Percentiles rank a stretch among this genome's conserved stretches.
Conservation (phyloP, 176 grass and related monocot genomes). For the Phoenix dactylifera region DNA sequence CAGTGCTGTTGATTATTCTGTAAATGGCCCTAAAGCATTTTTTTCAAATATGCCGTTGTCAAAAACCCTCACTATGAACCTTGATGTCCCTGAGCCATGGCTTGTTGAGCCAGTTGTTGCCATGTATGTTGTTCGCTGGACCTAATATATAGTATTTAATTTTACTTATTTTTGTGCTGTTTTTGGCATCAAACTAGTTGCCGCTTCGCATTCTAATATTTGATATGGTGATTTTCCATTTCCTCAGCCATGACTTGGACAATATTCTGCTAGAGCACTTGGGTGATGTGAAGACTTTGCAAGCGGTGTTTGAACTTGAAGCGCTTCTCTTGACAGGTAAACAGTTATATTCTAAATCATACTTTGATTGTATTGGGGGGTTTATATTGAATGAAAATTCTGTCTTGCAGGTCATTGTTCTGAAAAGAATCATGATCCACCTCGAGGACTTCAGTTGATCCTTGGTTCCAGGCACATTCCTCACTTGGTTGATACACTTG, state of each 20-base stretch:
- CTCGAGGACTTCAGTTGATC: constrained; percentile 92
- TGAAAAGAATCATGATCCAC: constrained; percentile 86
- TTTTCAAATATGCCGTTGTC: constrained; percentile 99
- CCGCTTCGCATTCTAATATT: too few species aligned
- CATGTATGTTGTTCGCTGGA: constrained; percentile 49
- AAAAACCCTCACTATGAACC: constrained; percentile 97
- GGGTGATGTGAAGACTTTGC: constrained; percentile 70
- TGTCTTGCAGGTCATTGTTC: constrained; percentile 79
- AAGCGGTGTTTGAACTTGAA: constrained; percentile 98
- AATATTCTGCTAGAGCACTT: constrained; percentile 96
- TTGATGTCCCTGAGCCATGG: constrained; percentile 98
- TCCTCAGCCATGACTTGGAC: constrained; percentile 87
- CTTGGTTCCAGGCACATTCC: constrained; percentile 83
- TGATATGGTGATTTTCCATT: constrained; percentile 20
- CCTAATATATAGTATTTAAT: too few species aligned
- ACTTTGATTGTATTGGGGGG: not conserved
- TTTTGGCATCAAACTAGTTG: too few species aligned
- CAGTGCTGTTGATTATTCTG: constrained; percentile 66
- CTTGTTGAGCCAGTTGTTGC: constrained; percentile 95
- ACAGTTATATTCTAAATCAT: not conserved
- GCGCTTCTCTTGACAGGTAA: constrained; percentile 87
- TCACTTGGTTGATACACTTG: constrained; percentile 94
- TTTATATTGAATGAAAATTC: constrained; percentile 12
- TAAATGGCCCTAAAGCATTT: constrained; percentile 88
- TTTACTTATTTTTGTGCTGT: too few species aligned